A percentile compares a stretch with the other conserved stretches of the same genome.
Conservation (phyloP, 306 rosid genomes). For the Glycine soja region DNA sequence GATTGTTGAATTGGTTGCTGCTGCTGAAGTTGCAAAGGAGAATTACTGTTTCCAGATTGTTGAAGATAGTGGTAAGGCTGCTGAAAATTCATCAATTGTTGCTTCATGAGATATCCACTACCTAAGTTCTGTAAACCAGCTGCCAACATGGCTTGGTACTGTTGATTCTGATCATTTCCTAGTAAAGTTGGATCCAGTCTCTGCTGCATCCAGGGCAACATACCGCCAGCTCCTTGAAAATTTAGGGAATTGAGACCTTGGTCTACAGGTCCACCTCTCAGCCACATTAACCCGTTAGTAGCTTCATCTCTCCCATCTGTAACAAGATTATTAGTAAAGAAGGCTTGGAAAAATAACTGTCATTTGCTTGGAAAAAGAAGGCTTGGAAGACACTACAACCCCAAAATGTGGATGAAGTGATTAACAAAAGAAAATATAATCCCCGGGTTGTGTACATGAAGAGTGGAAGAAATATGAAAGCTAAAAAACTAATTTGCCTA, state of each 20-base stretch:
- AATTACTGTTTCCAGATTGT: conserved; percentile 63
- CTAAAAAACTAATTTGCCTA: conserved; percentile 11
- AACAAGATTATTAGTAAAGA: conserved; percentile 40
- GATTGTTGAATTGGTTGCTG: conserved; percentile 69
- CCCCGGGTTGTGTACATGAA: not conserved
- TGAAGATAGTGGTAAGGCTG: conserved; percentile 77
- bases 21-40: conserved; percentile 74
- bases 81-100: conserved; percentile 80
- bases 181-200: conserved; percentile 75
- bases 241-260: conserved; percentile 74
- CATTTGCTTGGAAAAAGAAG: not conserved
- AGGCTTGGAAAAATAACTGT: not conserved
- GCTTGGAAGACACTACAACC: no score
- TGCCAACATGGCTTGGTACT: conserved; percentile 89
- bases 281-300: conserved; percentile 77
- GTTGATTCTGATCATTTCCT: conserved; percentile 79
- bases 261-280: conserved; percentile 78
- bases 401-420: no score
- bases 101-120: conserved; percentile 76
- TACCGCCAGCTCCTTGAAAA: conserved; percentile 68
- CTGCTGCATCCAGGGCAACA: conserved; percentile 93
- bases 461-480: not conserved
- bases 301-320: conserved; percentile 85
- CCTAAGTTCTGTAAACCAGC: conserved; percentile 78
- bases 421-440: not conserved